A percentile compares a stretch with the other conserved stretches of the same genome.
phyloP scores from a whole-genome alignment of 306 rosid species.

The Potentilla sterilis region DNA sequence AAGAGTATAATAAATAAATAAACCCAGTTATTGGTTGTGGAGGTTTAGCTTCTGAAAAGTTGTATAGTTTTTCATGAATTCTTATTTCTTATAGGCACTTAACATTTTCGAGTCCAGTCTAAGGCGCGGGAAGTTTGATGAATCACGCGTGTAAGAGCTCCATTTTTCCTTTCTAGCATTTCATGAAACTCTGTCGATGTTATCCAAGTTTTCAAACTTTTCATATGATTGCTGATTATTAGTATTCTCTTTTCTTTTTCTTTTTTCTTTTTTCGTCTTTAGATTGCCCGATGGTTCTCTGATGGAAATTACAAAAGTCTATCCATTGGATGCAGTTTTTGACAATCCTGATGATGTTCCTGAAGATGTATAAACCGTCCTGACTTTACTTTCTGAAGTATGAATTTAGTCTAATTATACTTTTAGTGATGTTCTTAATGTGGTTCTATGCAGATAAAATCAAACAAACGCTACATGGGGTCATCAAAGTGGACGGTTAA shows the following conservation, averaged over 20 bases:
- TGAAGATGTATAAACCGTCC: slow-evolving; percentile 62
- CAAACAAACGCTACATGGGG: slow-evolving; percentile 90
- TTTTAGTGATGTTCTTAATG: background rate
- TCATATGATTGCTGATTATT: background rate
- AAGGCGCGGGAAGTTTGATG: slow-evolving; percentile 89
- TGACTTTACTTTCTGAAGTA: background rate
- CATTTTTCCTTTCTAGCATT: background rate
- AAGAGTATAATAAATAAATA: background rate
- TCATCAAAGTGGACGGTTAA: slow-evolving; percentile 82
- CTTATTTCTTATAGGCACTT: slow-evolving; percentile 53
- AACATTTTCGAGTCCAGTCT: slow-evolving; percentile 93
- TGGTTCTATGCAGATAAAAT: slow-evolving; percentile 48
- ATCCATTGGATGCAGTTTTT: slow-evolving; percentile 90
- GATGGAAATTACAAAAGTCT: slow-evolving; percentile 86
- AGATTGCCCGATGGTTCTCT: slow-evolving; percentile 86
- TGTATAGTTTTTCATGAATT: background rate
- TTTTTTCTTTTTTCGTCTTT: slow-evolving; percentile 24
- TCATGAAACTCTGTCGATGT: slow-evolving; percentile 1
- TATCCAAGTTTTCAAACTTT: background rate
- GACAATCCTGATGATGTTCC: slow-evolving; percentile 86
- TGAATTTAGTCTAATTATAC: background rate
- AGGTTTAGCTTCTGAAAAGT: background rate
- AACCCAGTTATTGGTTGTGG: background rate
- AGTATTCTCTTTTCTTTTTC: background rate
- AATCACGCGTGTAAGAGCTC: slow-evolving; percentile 61